Conservation (phyloP, 306 rosid genomes). For the Dalbergia cultrata region DNA sequence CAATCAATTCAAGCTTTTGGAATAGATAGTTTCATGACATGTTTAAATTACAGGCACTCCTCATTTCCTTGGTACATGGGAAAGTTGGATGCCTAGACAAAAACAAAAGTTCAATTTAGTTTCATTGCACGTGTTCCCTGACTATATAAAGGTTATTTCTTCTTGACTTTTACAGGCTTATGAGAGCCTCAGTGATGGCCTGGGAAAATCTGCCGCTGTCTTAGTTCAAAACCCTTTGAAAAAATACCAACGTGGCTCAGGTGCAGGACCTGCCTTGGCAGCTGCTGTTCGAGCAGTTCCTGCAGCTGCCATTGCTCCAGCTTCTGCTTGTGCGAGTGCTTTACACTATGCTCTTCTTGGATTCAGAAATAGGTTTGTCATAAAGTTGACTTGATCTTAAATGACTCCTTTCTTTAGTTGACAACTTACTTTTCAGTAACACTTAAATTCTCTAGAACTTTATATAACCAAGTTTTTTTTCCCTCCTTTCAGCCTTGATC, state of each 20-base stretch:
- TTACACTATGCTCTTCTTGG: conserved; percentile 91
- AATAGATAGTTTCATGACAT: not conserved
- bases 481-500: conserved; percentile 80
- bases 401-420: not conserved
- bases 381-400: conserved; percentile 41
- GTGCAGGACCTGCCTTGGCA: conserved; percentile 91
- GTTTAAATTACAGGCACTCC: conserved; percentile 16
- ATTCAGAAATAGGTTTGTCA: conserved; percentile 85
- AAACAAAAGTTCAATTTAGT: conserved; percentile 5
- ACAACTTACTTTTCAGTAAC: not conserved
- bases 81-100: conserved; percentile 14
- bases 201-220: conserved; percentile 96
- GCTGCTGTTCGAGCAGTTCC: conserved; percentile 92
- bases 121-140: conserved; percentile 19
- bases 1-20: no score
- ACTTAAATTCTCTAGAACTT: conserved; percentile 32
- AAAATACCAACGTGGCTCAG: conserved; percentile 90
- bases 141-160: conserved; percentile 27
- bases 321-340: conserved; percentile 98
- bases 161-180: conserved; percentile 71
- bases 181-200: conserved; percentile 91
- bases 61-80: not conserved
- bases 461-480: conserved; percentile 19
- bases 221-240: conserved; percentile 85
- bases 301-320: conserved; percentile 94